Percentiles rank a stretch among this genome's conserved stretches.
phyloP scores from a whole-genome alignment of 352 stramenopile genomes.

The Aphanomyces invadans region DNA sequence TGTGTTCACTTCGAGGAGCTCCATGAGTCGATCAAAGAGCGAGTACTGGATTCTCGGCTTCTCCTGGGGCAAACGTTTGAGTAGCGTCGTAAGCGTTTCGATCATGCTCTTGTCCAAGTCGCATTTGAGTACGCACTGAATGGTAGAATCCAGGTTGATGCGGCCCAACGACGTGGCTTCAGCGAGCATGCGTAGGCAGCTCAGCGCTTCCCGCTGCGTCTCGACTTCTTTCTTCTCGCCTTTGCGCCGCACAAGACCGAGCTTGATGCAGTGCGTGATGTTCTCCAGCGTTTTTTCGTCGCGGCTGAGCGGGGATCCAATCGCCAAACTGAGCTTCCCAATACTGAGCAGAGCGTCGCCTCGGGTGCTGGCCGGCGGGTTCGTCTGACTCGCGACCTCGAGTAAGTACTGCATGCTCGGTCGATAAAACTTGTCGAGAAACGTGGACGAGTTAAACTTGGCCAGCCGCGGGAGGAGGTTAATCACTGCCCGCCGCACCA shows the following conservation, averaged over 20 bases:
- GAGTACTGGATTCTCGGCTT: conserved; percentile 74
- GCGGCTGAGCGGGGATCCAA: conserved; percentile 60
- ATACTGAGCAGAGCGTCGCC: conserved; percentile 76
- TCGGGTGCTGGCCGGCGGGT: conserved; percentile 40
- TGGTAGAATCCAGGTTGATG: conserved; percentile 75
- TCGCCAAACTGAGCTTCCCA: conserved; percentile 74
- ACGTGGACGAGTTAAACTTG: conserved; percentile 84
- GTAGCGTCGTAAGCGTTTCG: conserved; percentile 74
- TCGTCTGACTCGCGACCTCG: conserved; percentile 73
- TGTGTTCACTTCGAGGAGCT: conserved; percentile 40
- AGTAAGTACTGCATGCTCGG: conserved; percentile 78
- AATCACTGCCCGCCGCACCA: conserved; percentile 76
- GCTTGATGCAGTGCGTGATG: conserved; percentile 84
- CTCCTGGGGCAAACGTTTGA: conserved; percentile 74
- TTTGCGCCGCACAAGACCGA: conserved; percentile 43
- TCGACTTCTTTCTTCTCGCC: conserved; percentile 78
- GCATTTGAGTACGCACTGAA: conserved; percentile 73
- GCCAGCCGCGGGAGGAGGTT: conserved; percentile 75
- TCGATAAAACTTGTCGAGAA: conserved; percentile 76
- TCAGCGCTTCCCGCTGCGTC: conserved; percentile 75
- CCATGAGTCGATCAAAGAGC: conserved; percentile 69
- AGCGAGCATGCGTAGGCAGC: conserved; percentile 73
- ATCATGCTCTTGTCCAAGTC: conserved; percentile 73
- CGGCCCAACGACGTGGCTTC: conserved; percentile 64
- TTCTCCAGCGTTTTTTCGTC: conserved; percentile 71